Percentiles rank a stretch among this genome's conserved stretches.
Evolutionary conservation across 1,139 yeast species (phyloP).

Genomic region (Nakaseomyces sp.): DNA sequence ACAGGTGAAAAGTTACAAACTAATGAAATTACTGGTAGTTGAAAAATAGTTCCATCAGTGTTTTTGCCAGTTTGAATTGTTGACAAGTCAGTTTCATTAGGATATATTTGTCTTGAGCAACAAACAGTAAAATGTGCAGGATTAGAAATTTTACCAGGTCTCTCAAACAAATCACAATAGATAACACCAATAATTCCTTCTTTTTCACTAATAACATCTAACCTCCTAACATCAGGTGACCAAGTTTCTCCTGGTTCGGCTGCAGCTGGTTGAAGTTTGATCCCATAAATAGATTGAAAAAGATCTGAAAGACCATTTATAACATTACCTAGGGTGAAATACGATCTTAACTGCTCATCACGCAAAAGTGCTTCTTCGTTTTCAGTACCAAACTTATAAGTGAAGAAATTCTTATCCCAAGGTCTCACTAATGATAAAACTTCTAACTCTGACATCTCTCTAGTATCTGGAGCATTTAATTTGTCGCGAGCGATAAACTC

Average conservation of each 20-base stretch:
- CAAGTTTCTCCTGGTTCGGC: constrained; percentile 74
- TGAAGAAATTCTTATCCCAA: constrained; percentile 85
- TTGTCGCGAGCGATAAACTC: constrained; percentile 33
- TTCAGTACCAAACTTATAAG: constrained; percentile 14
- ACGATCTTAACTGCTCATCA: constrained; percentile 36
- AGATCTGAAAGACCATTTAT: constrained; percentile 73
- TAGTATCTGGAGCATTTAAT: constrained; percentile 11
- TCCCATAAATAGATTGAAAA: constrained; percentile 65
- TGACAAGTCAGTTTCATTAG: constrained; percentile 38
- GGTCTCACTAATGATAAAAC: constrained; percentile 51
- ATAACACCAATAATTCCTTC: constrained; percentile 56
- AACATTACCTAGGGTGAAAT: constrained; percentile 79
- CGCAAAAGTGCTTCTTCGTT: constrained; percentile 9
- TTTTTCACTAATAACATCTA: constrained; percentile 56
- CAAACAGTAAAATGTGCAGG: constrained; percentile 98
- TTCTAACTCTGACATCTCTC: constrained; percentile 33
- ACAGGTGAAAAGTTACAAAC: constrained; percentile 69
- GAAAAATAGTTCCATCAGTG: constrained; percentile 42
- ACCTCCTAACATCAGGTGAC: constrained; percentile 78
- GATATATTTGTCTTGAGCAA: constrained; percentile 69
- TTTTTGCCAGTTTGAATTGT: constrained; percentile 36
- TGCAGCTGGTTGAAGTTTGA: constrained; percentile 59
- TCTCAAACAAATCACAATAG: constrained; percentile 58
- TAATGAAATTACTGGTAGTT: constrained; percentile 80
- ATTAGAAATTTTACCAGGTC: constrained; percentile 53